Percentiles rank a stretch among this genome's conserved stretches.
These are phyloP conservation scores for Penicillium italicum DNA, from an alignment of 2,329 filamentous ascomycete genomes.

Conservation along the genomic window DNA sequence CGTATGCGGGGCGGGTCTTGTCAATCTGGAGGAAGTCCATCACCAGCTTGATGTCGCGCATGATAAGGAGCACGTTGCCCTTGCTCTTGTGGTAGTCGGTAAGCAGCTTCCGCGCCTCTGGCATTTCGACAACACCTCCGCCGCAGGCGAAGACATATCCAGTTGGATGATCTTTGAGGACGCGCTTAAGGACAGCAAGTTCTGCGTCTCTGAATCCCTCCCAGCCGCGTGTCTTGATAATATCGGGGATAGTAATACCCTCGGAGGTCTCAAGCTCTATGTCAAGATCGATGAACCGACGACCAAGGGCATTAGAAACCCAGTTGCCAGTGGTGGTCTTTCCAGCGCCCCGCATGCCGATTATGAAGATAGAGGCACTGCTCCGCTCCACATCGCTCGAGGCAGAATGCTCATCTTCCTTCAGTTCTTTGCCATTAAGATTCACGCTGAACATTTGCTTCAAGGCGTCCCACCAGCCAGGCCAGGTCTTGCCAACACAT, in stretches of 20 bases:
- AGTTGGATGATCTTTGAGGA: slow-evolving; percentile 69
- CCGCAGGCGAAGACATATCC: slow-evolving; percentile 89
- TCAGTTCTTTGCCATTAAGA: slow-evolving; percentile 69
- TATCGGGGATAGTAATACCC: slow-evolving; percentile 76
- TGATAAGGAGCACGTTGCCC: slow-evolving; percentile 81
- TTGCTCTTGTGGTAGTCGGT: slow-evolving; percentile 68
- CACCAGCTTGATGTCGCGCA: slow-evolving; percentile 81
- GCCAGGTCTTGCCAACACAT: slow-evolving; percentile 97
- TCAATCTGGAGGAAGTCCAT: slow-evolving; percentile 85
- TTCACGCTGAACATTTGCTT: slow-evolving; percentile 71
- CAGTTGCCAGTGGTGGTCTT: slow-evolving; percentile 92
- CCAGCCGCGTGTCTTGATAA: slow-evolving; percentile 78
- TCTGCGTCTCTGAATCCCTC: slow-evolving; percentile 81
- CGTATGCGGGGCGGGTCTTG: slow-evolving; percentile 86
- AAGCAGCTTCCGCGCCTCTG: slow-evolving; percentile 73
- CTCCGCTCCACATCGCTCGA: slow-evolving; percentile 39
- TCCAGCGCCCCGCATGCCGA: slow-evolving; percentile 94
- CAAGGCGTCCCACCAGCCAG: slow-evolving; percentile 94
- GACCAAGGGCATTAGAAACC: slow-evolving; percentile 71
- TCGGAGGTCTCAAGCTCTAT: slow-evolving; percentile 73
- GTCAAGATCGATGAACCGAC: slow-evolving; percentile 82
- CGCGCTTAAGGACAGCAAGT: slow-evolving; percentile 66
- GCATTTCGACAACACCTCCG: slow-evolving; percentile 84
- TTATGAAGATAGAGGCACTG: slow-evolving; percentile 76
- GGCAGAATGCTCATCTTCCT: slow-evolving; percentile 36